Percentiles rank a stretch among this genome's conserved stretches.
phyloP scores from a whole-genome alignment of 2,329 filamentous ascomycete genomes.

The Trichophaea hybrida region DNA sequence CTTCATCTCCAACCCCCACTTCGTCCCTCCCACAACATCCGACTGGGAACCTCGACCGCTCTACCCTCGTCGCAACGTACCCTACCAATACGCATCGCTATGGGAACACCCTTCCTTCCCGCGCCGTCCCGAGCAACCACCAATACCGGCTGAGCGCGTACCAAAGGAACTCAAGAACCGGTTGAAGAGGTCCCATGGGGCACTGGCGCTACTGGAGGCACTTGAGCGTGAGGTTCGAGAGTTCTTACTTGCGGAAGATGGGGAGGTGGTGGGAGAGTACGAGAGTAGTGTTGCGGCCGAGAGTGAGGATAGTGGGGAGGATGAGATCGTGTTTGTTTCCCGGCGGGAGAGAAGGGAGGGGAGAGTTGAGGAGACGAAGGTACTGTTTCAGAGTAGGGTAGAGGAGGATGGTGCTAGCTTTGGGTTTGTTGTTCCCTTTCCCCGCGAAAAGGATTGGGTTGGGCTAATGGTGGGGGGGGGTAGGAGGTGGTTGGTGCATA shows the following conservation, averaged over 20 bases:
- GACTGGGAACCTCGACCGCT: conserved; percentile 68
- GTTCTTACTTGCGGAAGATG: conserved; percentile 50
- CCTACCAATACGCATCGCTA: conserved; percentile 75
- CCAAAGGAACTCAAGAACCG: conserved; percentile 67
- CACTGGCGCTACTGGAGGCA: conserved; percentile 64
- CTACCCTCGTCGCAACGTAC: conserved; percentile 53
- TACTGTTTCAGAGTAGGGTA: conserved; percentile 68
- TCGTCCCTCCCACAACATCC: conserved; percentile 60
- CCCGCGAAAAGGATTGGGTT: background rate
- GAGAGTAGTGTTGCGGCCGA: conserved; percentile 25
- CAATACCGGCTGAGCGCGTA: conserved; percentile 37
- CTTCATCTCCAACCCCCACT: conserved; percentile 76
- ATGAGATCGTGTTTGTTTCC: conserved; percentile 76
- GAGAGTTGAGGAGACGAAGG: conserved; percentile 41
- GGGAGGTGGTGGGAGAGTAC: conserved; percentile 34
- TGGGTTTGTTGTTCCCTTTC: conserved; percentile 40
- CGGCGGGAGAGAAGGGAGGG: conserved; percentile 37
- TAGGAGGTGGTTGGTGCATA: conserved; percentile 64
- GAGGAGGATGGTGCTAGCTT: conserved; percentile 66
- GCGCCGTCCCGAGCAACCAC: conserved; percentile 30
- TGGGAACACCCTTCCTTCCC: conserved; percentile 47
- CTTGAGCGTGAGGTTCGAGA: conserved; percentile 71
- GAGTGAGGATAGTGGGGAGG: conserved; percentile 45
- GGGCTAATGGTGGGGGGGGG: background rate
- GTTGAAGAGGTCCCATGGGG: conserved; percentile 64